phyloP scores from a whole-genome alignment of 2,329 filamentous ascomycete species.

The Sclerotinia nivalis region DNA sequence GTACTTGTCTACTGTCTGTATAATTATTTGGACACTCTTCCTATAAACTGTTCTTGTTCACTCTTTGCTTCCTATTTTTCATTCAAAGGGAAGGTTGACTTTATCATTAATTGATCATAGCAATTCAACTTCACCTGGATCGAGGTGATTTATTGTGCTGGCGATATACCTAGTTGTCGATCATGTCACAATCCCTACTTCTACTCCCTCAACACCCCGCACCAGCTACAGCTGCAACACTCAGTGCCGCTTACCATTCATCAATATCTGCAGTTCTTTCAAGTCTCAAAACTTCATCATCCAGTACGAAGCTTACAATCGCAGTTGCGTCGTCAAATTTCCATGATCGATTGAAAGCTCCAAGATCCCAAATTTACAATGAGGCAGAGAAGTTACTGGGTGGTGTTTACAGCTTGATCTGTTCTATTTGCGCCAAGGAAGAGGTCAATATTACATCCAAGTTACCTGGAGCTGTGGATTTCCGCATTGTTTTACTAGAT shows the following conservation, averaged over 20 bases:
- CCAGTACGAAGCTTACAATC: conserved; percentile 46
- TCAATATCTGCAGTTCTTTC: conserved; percentile 56
- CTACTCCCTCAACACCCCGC: conserved; percentile 64
- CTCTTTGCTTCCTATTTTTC: not conserved
- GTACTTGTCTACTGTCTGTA: no score
- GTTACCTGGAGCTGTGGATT: conserved; percentile 72
- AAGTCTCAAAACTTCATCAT: conserved; percentile 47
- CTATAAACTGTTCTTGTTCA: no score
- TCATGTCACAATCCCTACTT: conserved; percentile 52
- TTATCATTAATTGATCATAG: not conserved
- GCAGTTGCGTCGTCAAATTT: conserved; percentile 62
- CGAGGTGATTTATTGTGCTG: not conserved
- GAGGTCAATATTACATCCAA: conserved; percentile 59
- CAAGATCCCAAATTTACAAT: conserved; percentile 58
- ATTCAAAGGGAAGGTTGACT: not conserved
- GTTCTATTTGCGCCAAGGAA: conserved; percentile 64
- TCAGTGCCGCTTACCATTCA: conserved; percentile 62
- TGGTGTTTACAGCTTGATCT: conserved; percentile 75
- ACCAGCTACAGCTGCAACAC: conserved; percentile 51
- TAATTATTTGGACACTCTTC: no score
- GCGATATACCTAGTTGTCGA: conserved; percentile 6
- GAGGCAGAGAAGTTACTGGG: conserved; percentile 74
- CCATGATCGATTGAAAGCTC: conserved; percentile 50
- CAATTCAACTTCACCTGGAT: not conserved
- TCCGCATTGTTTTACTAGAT: conserved; percentile 72